These are phyloP conservation scores for Botryotinia convoluta DNA, from an alignment of 2,329 filamentous ascomycete genomes.

Conservation along the genomic window DNA sequence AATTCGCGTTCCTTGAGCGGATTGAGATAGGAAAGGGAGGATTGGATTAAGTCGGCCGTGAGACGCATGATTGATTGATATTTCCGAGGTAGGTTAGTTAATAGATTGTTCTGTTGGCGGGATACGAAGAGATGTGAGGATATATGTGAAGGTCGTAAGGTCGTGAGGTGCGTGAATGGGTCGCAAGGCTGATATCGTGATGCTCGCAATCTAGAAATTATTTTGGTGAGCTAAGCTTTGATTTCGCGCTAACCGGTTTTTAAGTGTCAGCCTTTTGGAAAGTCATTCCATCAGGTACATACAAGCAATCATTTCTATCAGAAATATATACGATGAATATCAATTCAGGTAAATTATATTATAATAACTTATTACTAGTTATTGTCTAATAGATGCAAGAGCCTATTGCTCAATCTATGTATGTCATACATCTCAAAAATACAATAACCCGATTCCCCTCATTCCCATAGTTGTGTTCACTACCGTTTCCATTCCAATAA, in stretches of 20 bases:
- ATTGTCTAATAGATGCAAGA: neutral
- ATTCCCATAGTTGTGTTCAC: neutral
- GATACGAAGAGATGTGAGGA: constrained; percentile 4
- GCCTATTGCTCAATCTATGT: neutral
- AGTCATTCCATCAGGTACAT: neutral
- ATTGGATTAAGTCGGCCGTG: constrained; percentile 90
- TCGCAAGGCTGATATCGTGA: constrained; percentile 13
- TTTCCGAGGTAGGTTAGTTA: neutral
- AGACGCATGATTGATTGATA: constrained; percentile 69
- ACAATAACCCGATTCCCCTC: neutral
- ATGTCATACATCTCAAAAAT: constrained; percentile 2
- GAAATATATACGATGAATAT: neutral
- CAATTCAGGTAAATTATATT: neutral
- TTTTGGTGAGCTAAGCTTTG: constrained; percentile 13
- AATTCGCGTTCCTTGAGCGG: constrained; percentile 98
- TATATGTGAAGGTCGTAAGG: neutral
- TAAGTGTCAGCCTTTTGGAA: constrained; percentile 4
- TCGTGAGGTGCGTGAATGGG: neutral
- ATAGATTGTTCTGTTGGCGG: neutral
- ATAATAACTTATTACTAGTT: neutral
- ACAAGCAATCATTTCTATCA: neutral
- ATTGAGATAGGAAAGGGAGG: constrained; percentile 96
- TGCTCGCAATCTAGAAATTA: constrained; percentile 11
- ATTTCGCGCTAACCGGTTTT: constrained; percentile 2
- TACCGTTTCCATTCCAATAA: constrained; percentile 25